Evolutionary conservation across 495 filamentous ascomycete genomes (phyloP).

Genomic region (Patellaria atrata): DNA sequence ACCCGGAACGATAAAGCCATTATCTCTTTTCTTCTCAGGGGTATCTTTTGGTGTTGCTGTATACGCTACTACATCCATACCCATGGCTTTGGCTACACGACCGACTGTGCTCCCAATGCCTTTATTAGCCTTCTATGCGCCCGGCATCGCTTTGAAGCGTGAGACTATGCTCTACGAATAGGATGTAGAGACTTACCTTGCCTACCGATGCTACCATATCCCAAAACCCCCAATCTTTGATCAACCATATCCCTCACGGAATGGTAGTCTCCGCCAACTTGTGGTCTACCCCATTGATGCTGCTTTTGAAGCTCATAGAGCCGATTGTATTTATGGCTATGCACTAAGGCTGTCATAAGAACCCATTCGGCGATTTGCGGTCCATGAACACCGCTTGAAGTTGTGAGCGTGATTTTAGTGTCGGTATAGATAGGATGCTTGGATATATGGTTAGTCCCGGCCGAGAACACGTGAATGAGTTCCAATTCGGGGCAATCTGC

Average conservation of each 20-base stretch:
- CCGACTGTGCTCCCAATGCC: conserved; percentile 31
- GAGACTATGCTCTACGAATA: too few relatives aligned
- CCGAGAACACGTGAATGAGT: conserved; percentile 60
- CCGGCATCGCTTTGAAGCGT: too few relatives aligned
- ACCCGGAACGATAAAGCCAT: conserved; percentile 55
- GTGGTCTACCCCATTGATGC: conserved; percentile 34
- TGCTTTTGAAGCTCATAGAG: conserved; percentile 38
- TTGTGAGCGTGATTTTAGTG: conserved; percentile 50
- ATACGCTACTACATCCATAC: conserved; percentile 72
- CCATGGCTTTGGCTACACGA: conserved; percentile 52
- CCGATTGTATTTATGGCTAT: conserved; percentile 38
- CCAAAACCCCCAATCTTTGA: conserved; percentile 56
- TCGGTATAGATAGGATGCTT: conserved; percentile 48
- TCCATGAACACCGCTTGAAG: conserved; percentile 63
- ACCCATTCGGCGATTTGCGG: conserved; percentile 80
- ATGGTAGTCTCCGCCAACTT: conserved; percentile 20
- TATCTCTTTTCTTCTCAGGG: conserved; percentile 43
- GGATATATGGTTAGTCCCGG: conserved; percentile 56
- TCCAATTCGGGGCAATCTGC: conserved; percentile 43
- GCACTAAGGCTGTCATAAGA: conserved; percentile 41
- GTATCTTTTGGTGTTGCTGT: conserved; percentile 49
- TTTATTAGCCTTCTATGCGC: too few relatives aligned
- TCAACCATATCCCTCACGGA: conserved; percentile 37
- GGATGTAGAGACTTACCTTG: conserved; percentile 38
- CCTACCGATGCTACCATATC: conserved; percentile 73